Evolutionary conservation across 352 stramenopile species (phyloP).

Genomic region (Pythium aquatile): DNA sequence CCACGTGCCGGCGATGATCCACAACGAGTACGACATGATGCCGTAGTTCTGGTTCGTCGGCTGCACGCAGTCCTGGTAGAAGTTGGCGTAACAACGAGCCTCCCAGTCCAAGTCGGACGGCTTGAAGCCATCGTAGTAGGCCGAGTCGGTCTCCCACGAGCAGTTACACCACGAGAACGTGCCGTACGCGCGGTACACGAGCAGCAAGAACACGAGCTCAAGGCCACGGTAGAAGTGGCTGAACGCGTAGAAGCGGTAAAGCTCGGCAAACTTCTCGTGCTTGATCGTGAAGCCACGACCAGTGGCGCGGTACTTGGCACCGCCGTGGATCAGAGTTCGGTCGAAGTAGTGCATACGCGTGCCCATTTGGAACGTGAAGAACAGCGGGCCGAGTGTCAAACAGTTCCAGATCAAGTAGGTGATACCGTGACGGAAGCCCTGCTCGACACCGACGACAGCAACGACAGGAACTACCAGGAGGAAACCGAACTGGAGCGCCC

Average conservation of each 20-base stretch:
- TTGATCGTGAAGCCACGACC: constrained; percentile 98
- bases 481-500: constrained; percentile 94
- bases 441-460: constrained; percentile 96
- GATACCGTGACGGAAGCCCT: constrained; percentile 92
- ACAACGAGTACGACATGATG: constrained; percentile 95
- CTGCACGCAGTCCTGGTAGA: constrained; percentile 89
- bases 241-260: constrained; percentile 97
- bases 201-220: constrained; percentile 85
- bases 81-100: constrained; percentile 65
- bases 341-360: constrained; percentile 98
- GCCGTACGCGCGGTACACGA: constrained; percentile 85
- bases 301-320: constrained; percentile 96
- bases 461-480: constrained; percentile 97
- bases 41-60: constrained; percentile 96
- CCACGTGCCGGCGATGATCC: constrained; percentile 90
- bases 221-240: constrained; percentile 97
- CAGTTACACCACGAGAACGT: constrained; percentile 92
- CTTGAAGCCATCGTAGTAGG: constrained; percentile 72
- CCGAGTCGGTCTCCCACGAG: constrained; percentile 62
- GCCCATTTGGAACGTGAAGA: constrained; percentile 99
- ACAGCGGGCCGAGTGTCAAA: constrained; percentile 94
- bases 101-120: constrained; percentile 70
- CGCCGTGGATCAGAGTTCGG: constrained; percentile 96
- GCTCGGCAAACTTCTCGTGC: constrained; percentile 96
- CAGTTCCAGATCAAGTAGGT: constrained; percentile 93